Conservation (phyloP, 768 basidiomycete species). For the Gyrodon lividus region DNA sequence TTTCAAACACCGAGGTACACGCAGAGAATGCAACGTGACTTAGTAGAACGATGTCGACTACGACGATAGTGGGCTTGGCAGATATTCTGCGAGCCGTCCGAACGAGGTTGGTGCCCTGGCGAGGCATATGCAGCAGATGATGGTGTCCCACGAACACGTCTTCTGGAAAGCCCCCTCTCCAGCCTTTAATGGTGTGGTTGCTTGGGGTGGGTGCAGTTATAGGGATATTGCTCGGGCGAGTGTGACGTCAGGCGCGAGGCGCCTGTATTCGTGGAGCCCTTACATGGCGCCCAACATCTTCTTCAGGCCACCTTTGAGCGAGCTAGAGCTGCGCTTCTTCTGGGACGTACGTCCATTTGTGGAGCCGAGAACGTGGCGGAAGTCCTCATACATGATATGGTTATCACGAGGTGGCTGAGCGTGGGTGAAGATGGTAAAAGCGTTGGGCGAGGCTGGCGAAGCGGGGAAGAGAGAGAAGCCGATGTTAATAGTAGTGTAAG, state of each 20-base stretch:
- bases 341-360: slow-evolving; percentile 6
- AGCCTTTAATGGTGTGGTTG: neutral
- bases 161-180: neutral
- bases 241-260: neutral
- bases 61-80: neutral
- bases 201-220: neutral
- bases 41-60: neutral
- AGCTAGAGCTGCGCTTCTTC: slow-evolving; percentile 10
- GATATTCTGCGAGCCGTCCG: neutral
- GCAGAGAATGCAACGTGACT: neutral
- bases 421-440: slow-evolving; percentile 37
- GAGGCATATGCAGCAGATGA: neutral
- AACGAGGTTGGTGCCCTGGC: neutral
- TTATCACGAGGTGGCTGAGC: slow-evolving; percentile 39
- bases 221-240: neutral
- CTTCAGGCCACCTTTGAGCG: slow-evolving; percentile 9
- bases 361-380: slow-evolving; percentile 29
- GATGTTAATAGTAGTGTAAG: slow-evolving; percentile 27
- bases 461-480: slow-evolving; percentile 25
- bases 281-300: slow-evolving; percentile 9
- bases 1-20: neutral
- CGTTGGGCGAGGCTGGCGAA: slow-evolving; percentile 28
- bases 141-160: neutral
- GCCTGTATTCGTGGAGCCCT: neutral
- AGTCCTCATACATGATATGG: slow-evolving; percentile 39